A percentile compares a stretch with the other conserved stretches of the same genome.
Conservation (phyloP, 2,329 filamentous ascomycete species). For the Neonectria neomacrospora region DNA sequence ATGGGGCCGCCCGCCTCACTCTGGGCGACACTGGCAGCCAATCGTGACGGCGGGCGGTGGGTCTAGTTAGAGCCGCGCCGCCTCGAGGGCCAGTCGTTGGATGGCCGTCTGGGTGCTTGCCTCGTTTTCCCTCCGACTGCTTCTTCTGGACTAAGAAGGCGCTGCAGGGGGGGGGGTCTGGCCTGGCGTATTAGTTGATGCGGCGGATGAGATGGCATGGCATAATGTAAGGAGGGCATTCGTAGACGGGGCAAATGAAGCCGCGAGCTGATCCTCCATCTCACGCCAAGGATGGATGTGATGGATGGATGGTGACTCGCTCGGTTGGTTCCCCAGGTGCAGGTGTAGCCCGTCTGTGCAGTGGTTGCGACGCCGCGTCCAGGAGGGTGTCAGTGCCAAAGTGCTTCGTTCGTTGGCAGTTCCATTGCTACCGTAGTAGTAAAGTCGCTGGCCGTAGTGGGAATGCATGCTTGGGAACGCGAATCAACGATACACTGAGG, state of each 20-base stretch:
- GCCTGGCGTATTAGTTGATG: conserved; percentile 5
- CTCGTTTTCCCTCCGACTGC: conserved; percentile 40
- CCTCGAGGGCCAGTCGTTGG: conserved; percentile 42
- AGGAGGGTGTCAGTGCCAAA: not conserved
- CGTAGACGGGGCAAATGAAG: conserved; percentile 21
- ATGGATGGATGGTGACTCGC: conserved; percentile 8
- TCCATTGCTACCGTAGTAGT: not conserved
- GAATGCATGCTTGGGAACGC: conserved; percentile 5
- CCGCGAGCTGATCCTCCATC: conserved; percentile 23
- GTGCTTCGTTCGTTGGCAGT: conserved; percentile 19
- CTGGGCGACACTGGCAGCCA: conserved; percentile 40
- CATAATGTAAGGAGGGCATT: conserved; percentile 1
- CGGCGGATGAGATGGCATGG: conserved; percentile 25
- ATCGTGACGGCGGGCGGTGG: conserved; percentile 38
- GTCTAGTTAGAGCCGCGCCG: conserved; percentile 31
- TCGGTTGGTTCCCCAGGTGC: conserved; percentile 16
- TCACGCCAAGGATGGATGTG: not conserved
- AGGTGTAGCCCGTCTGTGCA: not conserved
- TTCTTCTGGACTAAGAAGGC: conserved; percentile 10
- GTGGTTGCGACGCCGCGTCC: not conserved
- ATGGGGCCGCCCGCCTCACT: conserved; percentile 44
- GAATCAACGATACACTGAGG: conserved; percentile 5
- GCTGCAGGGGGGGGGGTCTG: conserved; percentile 18
- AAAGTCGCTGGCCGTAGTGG: not conserved
- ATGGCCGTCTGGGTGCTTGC: conserved; percentile 42